A percentile compares a stretch with the other conserved stretches of the same genome.
These are phyloP conservation scores for Fermentozyma sake DNA, from an alignment of 1,139 yeast genomes.

Conservation along the genomic window DNA sequence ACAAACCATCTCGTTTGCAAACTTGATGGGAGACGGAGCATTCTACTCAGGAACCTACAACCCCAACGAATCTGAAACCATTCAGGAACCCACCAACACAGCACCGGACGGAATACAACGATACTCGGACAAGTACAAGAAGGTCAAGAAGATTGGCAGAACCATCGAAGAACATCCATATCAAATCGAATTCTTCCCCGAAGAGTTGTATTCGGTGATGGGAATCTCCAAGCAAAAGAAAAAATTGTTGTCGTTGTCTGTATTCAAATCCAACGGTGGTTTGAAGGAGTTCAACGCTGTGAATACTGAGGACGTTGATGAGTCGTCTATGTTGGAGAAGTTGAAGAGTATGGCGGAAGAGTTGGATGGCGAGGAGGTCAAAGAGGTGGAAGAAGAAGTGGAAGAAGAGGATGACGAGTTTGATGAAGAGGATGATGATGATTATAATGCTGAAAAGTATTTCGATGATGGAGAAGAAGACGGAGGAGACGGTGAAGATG, in stretches of 20 bases:
- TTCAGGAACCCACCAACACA: conserved; percentile 7
- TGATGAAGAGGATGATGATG: conserved; percentile 67
- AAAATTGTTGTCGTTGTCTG: conserved; percentile 49
- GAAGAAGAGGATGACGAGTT: conserved; percentile 55
- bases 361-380: conserved; percentile 43
- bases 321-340: conserved; percentile 51
- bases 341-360: conserved; percentile 59
- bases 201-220: conserved; percentile 72
- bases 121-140: conserved; percentile 69
- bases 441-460: conserved; percentile 49
- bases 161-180: conserved; percentile 84
- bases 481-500: conserved; percentile 74
- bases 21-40: conserved; percentile 66
- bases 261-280: conserved; percentile 46
- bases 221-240: conserved; percentile 56
- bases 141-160: conserved; percentile 69
- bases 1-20: conserved; percentile 57
- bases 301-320: conserved; percentile 24
- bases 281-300: conserved; percentile 33
- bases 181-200: conserved; percentile 67
- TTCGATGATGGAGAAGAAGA: conserved; percentile 77
- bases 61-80: conserved; percentile 11
- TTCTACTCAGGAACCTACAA: conserved; percentile 59
- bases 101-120: conserved; percentile 60
- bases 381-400: conserved; percentile 36